A percentile compares a stretch with the other conserved stretches of the same genome.
Conservation (phyloP, 345 rosid species). For the Psidium friedrichsthalianum region DNA sequence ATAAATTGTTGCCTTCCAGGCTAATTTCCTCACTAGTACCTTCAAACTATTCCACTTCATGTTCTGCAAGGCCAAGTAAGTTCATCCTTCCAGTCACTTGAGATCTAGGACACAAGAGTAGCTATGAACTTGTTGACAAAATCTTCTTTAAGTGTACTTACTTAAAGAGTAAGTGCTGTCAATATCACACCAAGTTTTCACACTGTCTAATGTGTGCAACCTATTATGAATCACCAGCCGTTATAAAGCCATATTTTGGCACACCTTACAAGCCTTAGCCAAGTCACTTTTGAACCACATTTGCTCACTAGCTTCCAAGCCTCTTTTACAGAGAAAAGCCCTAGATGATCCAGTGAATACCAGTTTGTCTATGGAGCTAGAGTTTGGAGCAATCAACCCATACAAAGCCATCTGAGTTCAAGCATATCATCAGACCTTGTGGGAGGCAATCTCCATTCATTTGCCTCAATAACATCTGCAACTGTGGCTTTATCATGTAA, state of each 20-base stretch:
- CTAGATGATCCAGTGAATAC: background rate
- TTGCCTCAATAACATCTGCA: background rate
- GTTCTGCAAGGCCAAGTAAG: background rate
- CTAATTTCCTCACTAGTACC: background rate
- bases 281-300: background rate
- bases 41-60: background rate
- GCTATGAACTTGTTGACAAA: background rate
- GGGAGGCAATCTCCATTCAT: background rate
- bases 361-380: background rate
- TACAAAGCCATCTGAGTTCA: background rate
- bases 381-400: background rate
- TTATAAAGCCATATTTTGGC: background rate
- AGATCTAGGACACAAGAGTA: too few species aligned
- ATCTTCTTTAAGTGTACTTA: background rate
- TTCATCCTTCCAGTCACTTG: background rate
- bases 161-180: background rate
- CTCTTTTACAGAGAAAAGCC: background rate
- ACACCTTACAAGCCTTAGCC: background rate
- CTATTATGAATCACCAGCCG: background rate
- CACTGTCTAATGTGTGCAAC: background rate
- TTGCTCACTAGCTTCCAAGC: background rate
- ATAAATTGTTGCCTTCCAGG: background rate
- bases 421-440: background rate
- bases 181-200: background rate
- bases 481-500: background rate